Evolutionary conservation across 352 stramenopile species (phyloP), one percentile per base, ranked within the genome.

Genomic region (Aphanomyces astaci): DNA sequence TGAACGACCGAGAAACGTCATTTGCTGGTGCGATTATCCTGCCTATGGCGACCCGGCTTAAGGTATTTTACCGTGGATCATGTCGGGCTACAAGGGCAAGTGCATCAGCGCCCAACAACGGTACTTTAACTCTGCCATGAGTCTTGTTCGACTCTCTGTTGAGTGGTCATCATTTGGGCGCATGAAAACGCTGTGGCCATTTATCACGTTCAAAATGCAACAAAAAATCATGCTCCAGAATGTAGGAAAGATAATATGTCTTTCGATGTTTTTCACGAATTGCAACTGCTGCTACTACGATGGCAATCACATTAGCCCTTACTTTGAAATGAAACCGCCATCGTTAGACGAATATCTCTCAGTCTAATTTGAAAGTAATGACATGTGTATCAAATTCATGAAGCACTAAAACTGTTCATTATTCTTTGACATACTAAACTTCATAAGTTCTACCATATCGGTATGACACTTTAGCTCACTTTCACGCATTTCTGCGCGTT

Each of bases 131-230:
- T 7, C n/a, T 0, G 4, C 11, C 2, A 72, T 75, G 65, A 73
- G 70, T 24, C 43, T 11, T 13, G 56, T 70, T 0, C 17, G 70
- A 1, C 55, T 65, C 27, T 32, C 56, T 7, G 70, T 72, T 1
- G 64, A 74, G 27, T 74, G 63, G 70, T 52, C 43, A n/a, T n/a
- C n/a, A 1, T 75, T 75, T 25, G 57, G 33, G 17, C 46, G 31
- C 17, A 48, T 72, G 27, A 70, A 75, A 32, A 67, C n/a, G 3
- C 30, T 70, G 31, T 72, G 70, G 70, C 30, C 24, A 48, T 59
- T 55, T 31, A 64, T 73, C 25, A 56, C 60, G 24, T 66, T 54
- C 63, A 71, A 67, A 30, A 55, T 63, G n/a, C 2, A 71, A 64
- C 19, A 51, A 54, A 3, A 28, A 56, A 43, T 40, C 67, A 32